Evolutionary conservation across 257 asterid species (phyloP).

Genomic region (Eucommia ulmoides): DNA sequence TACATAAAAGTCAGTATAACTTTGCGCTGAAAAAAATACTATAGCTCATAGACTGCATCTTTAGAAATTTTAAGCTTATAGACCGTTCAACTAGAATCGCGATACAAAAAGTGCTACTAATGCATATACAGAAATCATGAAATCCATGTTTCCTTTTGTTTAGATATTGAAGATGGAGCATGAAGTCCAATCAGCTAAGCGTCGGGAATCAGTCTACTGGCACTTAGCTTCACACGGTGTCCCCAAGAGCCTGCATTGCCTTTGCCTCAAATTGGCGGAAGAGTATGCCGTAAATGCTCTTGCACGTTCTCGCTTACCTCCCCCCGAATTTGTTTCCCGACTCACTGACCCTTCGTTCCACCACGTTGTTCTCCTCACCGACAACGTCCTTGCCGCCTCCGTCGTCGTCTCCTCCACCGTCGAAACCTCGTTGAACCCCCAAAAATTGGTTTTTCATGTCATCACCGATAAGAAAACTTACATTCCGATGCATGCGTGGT

Average conservation of each 20-base stretch:
- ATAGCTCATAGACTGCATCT: too few species aligned
- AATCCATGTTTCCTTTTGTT: conserved; percentile 8
- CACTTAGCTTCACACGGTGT: conserved; percentile 69
- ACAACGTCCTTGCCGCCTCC: conserved; percentile 85
- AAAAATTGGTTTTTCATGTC: conserved; percentile 62
- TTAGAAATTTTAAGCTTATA: too few species aligned
- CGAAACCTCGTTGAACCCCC: conserved; percentile 38
- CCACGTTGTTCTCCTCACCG: conserved; percentile 71
- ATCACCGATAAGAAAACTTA: conserved; percentile 80
- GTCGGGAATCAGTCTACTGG: conserved; percentile 62
- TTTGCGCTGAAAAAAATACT: too few species aligned
- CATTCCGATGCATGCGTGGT: conserved; percentile 85
- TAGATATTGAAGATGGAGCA: conserved; percentile 63
- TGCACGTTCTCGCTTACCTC: conserved; percentile 70
- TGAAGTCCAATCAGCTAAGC: conserved; percentile 41
- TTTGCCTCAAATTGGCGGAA: conserved; percentile 66
- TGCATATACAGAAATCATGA: too few species aligned
- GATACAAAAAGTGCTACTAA: too few species aligned
- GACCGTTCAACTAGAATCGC: too few species aligned
- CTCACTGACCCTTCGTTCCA: conserved; percentile 51
- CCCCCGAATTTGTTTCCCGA: conserved; percentile 50
- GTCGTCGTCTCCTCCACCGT: conserved; percentile 62
- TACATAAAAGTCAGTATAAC: too few species aligned
- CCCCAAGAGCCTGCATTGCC: conserved; percentile 68
- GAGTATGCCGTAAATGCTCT: conserved; percentile 59